These are phyloP conservation scores for Podila epicladia DNA, from an alignment of 192 early-diverging fungal genomes.

Conservation along the genomic window DNA sequence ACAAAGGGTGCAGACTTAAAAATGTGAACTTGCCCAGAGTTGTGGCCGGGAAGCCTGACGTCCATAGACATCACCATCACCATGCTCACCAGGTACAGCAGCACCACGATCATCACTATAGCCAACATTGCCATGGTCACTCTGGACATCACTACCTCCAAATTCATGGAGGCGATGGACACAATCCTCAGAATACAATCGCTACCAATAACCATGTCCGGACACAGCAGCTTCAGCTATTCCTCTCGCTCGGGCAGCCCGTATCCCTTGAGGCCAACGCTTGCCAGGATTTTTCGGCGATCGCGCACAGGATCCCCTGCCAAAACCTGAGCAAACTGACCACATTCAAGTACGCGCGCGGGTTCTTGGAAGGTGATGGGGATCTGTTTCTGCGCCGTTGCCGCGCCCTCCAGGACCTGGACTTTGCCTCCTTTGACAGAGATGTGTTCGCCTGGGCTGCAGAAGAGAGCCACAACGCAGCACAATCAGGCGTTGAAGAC, in stretches of 20 bases:
- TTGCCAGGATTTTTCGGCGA: conserved; percentile 5
- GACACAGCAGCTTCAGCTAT: not conserved
- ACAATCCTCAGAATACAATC: not conserved
- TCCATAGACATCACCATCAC: not conserved
- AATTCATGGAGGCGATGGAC: not conserved
- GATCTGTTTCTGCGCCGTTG: conserved; percentile 12
- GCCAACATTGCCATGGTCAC: not conserved
- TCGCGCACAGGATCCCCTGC: conserved; percentile 7
- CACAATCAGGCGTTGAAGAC: not conserved
- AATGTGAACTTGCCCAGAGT: not conserved
- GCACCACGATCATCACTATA: conserved; percentile 3
- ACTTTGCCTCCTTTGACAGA: conserved; percentile 21
- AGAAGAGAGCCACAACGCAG: not conserved
- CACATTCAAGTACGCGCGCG: conserved; percentile 13
- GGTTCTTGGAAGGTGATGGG: conserved; percentile 9
- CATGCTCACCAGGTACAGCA: not conserved
- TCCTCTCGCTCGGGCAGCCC: conserved; percentile 4
- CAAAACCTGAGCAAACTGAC: conserved; percentile 1
- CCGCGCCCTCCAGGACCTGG: conserved; percentile 4
- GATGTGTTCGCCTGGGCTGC: conserved; percentile 16
- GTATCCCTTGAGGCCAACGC: not conserved
- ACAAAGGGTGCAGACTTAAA: not conserved
- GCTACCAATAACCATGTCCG: not conserved
- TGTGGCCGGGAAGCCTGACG: not conserved
- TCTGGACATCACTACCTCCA: not conserved